Evolutionary conservation across 1,139 yeast species (phyloP).

Genomic region (Geotrichum cucujoidarum): DNA sequence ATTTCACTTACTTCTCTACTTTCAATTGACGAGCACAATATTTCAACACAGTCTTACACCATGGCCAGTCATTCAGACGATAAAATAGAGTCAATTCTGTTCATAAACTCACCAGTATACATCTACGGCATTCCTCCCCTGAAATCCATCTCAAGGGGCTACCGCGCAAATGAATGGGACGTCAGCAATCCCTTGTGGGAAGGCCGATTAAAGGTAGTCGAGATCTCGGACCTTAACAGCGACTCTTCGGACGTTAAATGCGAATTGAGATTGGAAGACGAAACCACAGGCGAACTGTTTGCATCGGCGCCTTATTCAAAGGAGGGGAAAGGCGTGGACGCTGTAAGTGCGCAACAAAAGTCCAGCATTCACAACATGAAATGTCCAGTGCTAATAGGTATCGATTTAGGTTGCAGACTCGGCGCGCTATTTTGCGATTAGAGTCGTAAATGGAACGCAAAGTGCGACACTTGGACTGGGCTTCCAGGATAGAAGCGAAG

Average conservation of each 20-base stretch:
- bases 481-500: slow-evolving; percentile 37
- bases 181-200: slow-evolving; percentile 38
- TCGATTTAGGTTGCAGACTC: slow-evolving; percentile 28
- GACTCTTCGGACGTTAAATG: slow-evolving; percentile 26
- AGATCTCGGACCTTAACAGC: slow-evolving; percentile 26
- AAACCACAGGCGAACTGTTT: slow-evolving; percentile 32
- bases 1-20: too few relatives aligned
- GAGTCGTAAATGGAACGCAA: slow-evolving; percentile 34
- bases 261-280: slow-evolving; percentile 33
- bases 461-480: slow-evolving; percentile 42
- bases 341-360: slow-evolving; percentile 22
- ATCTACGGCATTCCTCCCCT: slow-evolving; percentile 38
- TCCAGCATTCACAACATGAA: too few relatives aligned
- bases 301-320: slow-evolving; percentile 35
- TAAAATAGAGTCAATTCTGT: slow-evolving; percentile 19
- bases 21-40: too few relatives aligned
- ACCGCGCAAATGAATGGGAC: slow-evolving; percentile 37
- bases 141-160: slow-evolving; percentile 26
- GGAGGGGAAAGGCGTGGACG: slow-evolving; percentile 32
- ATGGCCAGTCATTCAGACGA: slow-evolving; percentile 1
- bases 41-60: too few relatives aligned
- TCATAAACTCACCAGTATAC: slow-evolving; percentile 23
- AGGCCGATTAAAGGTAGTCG: slow-evolving; percentile 36
- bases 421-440: slow-evolving; percentile 34
- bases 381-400: background rate